These are phyloP conservation scores for Wickerhamiella azymoides DNA, from an alignment of 805 yeast species.

Conservation along the genomic window DNA sequence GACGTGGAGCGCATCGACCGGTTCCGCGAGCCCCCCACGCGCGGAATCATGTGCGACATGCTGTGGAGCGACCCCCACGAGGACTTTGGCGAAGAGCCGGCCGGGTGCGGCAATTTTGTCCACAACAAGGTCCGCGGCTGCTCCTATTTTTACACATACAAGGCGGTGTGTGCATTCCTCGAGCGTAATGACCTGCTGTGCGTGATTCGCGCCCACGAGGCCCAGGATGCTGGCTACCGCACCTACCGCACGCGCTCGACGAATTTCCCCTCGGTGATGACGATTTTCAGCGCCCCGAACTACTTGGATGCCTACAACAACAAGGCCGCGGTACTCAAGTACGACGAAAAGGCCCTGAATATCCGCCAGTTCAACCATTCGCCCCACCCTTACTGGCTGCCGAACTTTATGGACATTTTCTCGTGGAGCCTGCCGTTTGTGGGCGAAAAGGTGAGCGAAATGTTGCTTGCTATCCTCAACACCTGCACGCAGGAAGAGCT, in stretches of 20 bases:
- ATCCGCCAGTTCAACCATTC: constrained; percentile 85
- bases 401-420: constrained; percentile 93
- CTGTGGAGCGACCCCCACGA: constrained; percentile 96
- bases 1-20: constrained; percentile 62
- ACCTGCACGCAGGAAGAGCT: constrained; percentile 93
- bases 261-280: constrained; percentile 80
- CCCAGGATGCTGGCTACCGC: constrained; percentile 93
- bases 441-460: constrained; percentile 90
- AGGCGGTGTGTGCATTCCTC: constrained; percentile 66
- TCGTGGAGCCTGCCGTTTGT: constrained; percentile 97
- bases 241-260: constrained; percentile 78
- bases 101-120: constrained; percentile 32
- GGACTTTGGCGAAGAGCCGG: constrained; percentile 53
- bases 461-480: constrained; percentile 76
- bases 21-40: constrained; percentile 84
- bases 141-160: constrained; percentile 76
- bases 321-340: constrained; percentile 88
- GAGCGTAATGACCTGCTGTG: constrained; percentile 65
- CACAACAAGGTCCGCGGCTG: constrained; percentile 79
- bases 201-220: constrained; percentile 93
- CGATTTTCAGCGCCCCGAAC: constrained; percentile 92
- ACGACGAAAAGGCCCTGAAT: constrained; percentile 85
- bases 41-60: constrained; percentile 86
- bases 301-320: constrained; percentile 84
- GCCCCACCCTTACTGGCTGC: constrained; percentile 95